Conservation (phyloP, 257 asterid genomes). For the Solanum stenotomum region DNA sequence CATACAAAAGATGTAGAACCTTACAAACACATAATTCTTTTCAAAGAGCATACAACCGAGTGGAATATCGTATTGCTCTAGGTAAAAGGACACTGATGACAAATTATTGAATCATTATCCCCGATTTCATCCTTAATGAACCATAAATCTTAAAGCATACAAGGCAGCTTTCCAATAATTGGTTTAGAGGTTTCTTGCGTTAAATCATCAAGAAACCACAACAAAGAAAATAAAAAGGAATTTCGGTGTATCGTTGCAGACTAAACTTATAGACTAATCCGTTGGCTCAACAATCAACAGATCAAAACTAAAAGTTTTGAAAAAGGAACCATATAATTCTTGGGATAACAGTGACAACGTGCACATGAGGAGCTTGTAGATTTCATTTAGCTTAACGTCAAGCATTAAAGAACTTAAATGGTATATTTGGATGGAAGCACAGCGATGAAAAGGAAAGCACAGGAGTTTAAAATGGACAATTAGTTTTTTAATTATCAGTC, state of each 20-base stretch:
- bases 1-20: neutral
- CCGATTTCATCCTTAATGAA: neutral
- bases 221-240: neutral
- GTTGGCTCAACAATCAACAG: neutral
- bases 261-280: neutral
- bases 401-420: neutral
- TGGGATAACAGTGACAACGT: neutral
- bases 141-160: neutral
- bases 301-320: neutral
- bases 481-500: neutral
- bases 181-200: neutral
- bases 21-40: neutral
- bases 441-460: neutral
- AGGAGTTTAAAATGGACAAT: neutral
- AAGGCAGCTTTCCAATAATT: neutral
- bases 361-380: neutral
- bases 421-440: neutral
- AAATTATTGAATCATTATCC: neutral
- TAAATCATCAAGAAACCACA: neutral
- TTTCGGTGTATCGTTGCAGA: neutral
- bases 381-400: neutral
- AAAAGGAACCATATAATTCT: neutral
- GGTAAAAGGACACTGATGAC: neutral
- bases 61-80: neutral
- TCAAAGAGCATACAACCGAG: neutral